Percentiles rank a stretch among this genome's conserved stretches.
Conservation (phyloP, 495 filamentous ascomycete species). For the Trypethelium eluteriae region DNA sequence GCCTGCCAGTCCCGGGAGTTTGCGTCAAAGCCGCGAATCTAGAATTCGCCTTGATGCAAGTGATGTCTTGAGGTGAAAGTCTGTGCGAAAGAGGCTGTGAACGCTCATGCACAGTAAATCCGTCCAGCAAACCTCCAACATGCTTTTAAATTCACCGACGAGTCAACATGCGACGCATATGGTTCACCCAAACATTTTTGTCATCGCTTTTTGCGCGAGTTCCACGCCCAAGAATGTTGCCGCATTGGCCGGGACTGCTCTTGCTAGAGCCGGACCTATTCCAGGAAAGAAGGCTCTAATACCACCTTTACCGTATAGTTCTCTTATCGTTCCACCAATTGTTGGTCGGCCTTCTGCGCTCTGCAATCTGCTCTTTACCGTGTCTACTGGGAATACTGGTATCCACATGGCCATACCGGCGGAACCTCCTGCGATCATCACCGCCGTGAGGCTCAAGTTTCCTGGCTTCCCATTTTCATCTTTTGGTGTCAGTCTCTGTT, state of each 20-base stretch:
- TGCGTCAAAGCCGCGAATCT: not conserved
- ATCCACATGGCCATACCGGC: constrained; percentile 99
- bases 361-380: constrained; percentile 89
- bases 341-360: constrained; percentile 82
- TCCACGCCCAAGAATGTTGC: constrained; percentile 51
- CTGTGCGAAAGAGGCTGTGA: too few species aligned
- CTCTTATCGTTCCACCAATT: constrained; percentile 67
- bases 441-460: constrained; percentile 68
- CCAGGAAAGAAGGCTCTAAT: constrained; percentile 96
- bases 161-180: not conserved
- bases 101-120: too few species aligned
- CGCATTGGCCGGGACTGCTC: constrained; percentile 93
- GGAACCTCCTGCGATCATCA: constrained; percentile 79
- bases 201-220: constrained; percentile 38
- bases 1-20: not conserved
- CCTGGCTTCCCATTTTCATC: constrained; percentile 70
- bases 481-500: constrained; percentile 75
- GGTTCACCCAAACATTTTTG: constrained; percentile 30
- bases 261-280: constrained; percentile 82
- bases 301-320: constrained; percentile 72
- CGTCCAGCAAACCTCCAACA: too few species aligned
- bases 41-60: too few species aligned
- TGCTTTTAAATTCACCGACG: too few species aligned
- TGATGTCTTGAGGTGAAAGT: too few species aligned
- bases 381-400: constrained; percentile 95